These are phyloP conservation scores for Metschnikowia gruessii DNA, from an alignment of 805 yeast genomes.

Conservation along the genomic window DNA sequence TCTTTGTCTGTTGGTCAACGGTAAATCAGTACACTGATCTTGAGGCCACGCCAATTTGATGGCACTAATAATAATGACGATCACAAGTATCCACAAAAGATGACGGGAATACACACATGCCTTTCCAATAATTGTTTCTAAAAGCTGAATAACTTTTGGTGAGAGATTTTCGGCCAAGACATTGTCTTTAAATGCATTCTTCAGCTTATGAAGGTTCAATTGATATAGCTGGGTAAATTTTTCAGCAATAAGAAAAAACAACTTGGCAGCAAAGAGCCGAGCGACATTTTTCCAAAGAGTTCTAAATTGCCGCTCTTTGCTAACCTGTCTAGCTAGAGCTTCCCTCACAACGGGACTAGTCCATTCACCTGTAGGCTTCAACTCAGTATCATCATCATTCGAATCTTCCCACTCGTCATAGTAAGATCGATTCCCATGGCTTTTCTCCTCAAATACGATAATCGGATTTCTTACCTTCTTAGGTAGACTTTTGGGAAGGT, in stretches of 20 bases:
- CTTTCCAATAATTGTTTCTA: neutral
- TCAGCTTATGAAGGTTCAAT: neutral
- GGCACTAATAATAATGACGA: slow-evolving; percentile 28
- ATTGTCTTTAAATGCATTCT: neutral
- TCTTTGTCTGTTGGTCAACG: slow-evolving; percentile 46
- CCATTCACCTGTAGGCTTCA: slow-evolving; percentile 22
- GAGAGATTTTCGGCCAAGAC: neutral
- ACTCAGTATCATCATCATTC: slow-evolving; percentile 3
- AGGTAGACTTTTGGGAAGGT: slow-evolving; percentile 13
- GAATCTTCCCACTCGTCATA: slow-evolving; percentile 6
- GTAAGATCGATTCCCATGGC: neutral
- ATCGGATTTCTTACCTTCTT: slow-evolving; percentile 14
- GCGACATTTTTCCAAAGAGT: slow-evolving; percentile 30
- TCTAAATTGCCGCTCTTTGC: slow-evolving; percentile 37
- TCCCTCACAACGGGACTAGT: slow-evolving; percentile 41
- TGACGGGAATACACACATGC: slow-evolving; percentile 5
- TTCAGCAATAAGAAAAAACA: slow-evolving; percentile 19
- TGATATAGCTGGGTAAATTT: slow-evolving; percentile 11
- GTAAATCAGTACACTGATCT: slow-evolving; percentile 52
- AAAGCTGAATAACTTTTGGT: neutral
- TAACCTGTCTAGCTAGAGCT: slow-evolving; percentile 45
- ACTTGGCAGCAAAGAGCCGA: slow-evolving; percentile 26
- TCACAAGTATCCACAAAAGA: slow-evolving; percentile 20
- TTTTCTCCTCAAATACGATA: slow-evolving; percentile 6
- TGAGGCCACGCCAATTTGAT: slow-evolving; percentile 36